Evolutionary conservation across 2,329 filamentous ascomycete genomes (phyloP).

Genomic region (Penicillium sp.): DNA sequence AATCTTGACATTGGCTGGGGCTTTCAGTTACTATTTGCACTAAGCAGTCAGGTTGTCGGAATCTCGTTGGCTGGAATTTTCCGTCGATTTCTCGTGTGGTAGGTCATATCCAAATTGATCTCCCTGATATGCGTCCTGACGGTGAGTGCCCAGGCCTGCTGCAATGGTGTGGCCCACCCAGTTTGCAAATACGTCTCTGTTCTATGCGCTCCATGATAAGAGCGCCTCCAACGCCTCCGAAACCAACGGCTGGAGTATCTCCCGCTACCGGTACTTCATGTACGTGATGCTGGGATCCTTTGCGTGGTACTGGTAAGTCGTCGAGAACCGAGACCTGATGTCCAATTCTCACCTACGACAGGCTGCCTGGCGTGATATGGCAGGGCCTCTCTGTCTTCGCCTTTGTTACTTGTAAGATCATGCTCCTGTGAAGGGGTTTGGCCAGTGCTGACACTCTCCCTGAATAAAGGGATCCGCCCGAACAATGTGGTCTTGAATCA

Average conservation of each 20-base stretch:
- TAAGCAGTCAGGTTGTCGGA: conserved; percentile 41
- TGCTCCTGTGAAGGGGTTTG: no score
- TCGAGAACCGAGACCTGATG: no score
- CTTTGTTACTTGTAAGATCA: conserved; percentile 57
- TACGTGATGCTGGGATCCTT: conserved; percentile 55
- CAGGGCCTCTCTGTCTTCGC: conserved; percentile 47
- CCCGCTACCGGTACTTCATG: conserved; percentile 41
- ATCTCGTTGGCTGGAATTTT: conserved; percentile 41
- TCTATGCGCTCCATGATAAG: conserved; percentile 9
- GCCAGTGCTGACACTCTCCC: no score
- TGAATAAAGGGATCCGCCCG: conserved; percentile 54
- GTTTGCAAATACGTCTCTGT: conserved; percentile 11
- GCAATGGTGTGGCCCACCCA: conserved; percentile 25
- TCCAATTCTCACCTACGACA: conserved; percentile 53
- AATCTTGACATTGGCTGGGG: conserved; percentile 21
- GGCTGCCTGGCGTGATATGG: conserved; percentile 53
- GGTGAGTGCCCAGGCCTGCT: no score
- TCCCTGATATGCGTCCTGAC: no score
- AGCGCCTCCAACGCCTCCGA: neutral
- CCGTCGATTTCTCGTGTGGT: conserved; percentile 36
- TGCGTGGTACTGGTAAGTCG: conserved; percentile 56
- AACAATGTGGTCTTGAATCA: conserved; percentile 48
- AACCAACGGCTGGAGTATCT: conserved; percentile 12
- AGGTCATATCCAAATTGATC: no score
- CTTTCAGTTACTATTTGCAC: conserved; percentile 37